phyloP scores from a whole-genome alignment of 2,329 filamentous ascomycete genomes.

The Teratosphaeria pseudoeucalypti region DNA sequence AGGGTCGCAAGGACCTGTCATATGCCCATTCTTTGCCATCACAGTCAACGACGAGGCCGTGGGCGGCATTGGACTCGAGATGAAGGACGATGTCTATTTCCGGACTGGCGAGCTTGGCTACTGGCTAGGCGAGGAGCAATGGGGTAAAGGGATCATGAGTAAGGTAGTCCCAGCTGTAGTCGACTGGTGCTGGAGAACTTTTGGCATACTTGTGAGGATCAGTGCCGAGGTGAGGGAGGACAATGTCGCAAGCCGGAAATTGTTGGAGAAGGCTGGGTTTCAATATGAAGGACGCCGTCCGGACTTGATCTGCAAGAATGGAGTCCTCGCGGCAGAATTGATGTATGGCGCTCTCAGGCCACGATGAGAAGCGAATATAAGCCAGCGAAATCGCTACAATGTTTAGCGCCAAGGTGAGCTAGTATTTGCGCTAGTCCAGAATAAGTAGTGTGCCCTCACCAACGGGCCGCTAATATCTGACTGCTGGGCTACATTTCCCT shows the following conservation, averaged over 20 bases:
- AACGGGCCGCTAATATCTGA: too few relatives aligned
- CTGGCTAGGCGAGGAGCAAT: conserved; percentile 30
- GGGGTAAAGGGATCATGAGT: conserved; percentile 25
- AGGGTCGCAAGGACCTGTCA: conserved; percentile 9
- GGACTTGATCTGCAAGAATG: conserved; percentile 27
- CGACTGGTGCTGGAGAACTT: conserved; percentile 26
- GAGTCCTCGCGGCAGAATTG: conserved; percentile 22
- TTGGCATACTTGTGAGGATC: conserved; percentile 21
- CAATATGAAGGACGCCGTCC: conserved; percentile 26
- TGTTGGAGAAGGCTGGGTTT: conserved; percentile 31
- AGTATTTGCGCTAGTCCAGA: not conserved
- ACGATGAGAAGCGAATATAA: not conserved
- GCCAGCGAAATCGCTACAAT: too few relatives aligned
- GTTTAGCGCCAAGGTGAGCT: not conserved
- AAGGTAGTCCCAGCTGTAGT: conserved; percentile 26
- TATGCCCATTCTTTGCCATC: conserved; percentile 14
- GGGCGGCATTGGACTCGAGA: conserved; percentile 29
- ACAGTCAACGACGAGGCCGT: conserved; percentile 20
- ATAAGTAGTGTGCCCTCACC: not conserved
- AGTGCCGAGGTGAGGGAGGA: conserved; percentile 20
- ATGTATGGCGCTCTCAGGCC: conserved; percentile 27
- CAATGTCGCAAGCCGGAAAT: conserved; percentile 27
- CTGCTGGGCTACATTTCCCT: not conserved
- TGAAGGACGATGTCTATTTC: conserved; percentile 23
- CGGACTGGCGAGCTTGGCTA: conserved; percentile 33